phyloP scores from a whole-genome alignment of 129 eudicot species.

The Lonicera japonica region DNA sequence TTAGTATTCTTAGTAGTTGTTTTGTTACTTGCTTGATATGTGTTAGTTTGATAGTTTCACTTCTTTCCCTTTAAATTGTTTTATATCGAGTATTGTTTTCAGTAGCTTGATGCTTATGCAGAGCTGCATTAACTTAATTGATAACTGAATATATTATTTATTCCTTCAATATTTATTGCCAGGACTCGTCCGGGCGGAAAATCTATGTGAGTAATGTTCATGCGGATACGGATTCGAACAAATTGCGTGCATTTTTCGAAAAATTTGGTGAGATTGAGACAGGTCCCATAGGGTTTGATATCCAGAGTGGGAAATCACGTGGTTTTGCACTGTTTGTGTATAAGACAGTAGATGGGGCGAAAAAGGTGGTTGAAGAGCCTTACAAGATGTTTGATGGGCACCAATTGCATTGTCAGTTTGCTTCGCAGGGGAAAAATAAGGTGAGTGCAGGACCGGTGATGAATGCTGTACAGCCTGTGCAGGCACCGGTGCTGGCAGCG shows the following conservation, averaged over 20 bases:
- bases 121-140: too few species aligned
- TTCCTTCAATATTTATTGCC: too few species aligned
- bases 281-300: conserved; percentile 69
- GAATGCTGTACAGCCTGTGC: conserved; percentile 32
- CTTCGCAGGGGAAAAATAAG: conserved; percentile 48
- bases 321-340: conserved; percentile 75
- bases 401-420: conserved; percentile 57
- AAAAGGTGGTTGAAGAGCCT: conserved; percentile 58
- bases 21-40: too few species aligned
- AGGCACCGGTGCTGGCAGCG: conserved; percentile 40
- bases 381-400: conserved; percentile 62
- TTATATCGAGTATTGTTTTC: too few species aligned
- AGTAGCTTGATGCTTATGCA: too few species aligned
- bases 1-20: too few species aligned
- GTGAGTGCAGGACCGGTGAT: conserved; percentile 25
- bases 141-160: too few species aligned
- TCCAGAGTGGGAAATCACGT: conserved; percentile 46
- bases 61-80: too few species aligned
- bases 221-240: conserved; percentile 27
- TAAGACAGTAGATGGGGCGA: conserved; percentile 57
- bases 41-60: too few species aligned
- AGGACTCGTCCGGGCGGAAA: conserved; percentile 36
- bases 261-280: conserved; percentile 74
- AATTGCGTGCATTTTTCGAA: conserved; percentile 43
- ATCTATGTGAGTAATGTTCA: conserved; percentile 62